Base-by-base conservation (phyloP, 2,329 filamentous ascomycete genomes). In the Pseudogymnoascus sp. region DNA sequence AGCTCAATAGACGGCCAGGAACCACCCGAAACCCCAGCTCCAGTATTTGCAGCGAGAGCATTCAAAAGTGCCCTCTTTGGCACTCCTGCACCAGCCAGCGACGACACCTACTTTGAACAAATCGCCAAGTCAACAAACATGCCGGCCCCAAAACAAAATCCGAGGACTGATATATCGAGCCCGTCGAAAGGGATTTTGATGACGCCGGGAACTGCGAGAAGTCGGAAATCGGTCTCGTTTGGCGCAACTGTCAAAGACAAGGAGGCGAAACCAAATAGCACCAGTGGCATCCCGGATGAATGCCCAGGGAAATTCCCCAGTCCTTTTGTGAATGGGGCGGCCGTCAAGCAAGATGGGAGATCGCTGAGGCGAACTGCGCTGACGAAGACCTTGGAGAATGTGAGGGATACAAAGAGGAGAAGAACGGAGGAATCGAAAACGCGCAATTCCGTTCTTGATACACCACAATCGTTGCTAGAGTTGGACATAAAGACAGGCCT, bases 171-270 rank as follows among this genome's bases (percentile, higher is more conserved):
- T 36, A 36, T 56, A 34, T 56, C 50, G 16, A 56, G 50, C 28
- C 50, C 50, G 5, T 56, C 50, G 16, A 56, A 56, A 14, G 84
- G 86, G 1, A 89, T 89, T 46, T 77, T 89, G 2, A 73, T 88
- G 56, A 89, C 86, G 0, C 86, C 86, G 0, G 86, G 86, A 1
- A 87, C 84, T 1, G 84, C 79, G 14, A 81, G 84, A 1, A 77
- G 83, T 46, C 80, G 84, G 46, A 89, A 89, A 71, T 84, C 84
- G 67, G 86, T 89, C 23, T 87, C 86, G 0, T 89, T 88, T 69
- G 84, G 82, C 11, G 78, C 80, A 63, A 80, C 86, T 6, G 62
- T 68, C 8, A 60, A 60, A 18, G 70, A 72, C 12, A 70, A 70
- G 10, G 70, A 68, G n/a, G 56, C 25, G 16, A 65, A 68, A 31